Evolutionary conservation across 1,139 yeast genomes (phyloP).

Genomic region (Debaryomycetaceae sp.): DNA sequence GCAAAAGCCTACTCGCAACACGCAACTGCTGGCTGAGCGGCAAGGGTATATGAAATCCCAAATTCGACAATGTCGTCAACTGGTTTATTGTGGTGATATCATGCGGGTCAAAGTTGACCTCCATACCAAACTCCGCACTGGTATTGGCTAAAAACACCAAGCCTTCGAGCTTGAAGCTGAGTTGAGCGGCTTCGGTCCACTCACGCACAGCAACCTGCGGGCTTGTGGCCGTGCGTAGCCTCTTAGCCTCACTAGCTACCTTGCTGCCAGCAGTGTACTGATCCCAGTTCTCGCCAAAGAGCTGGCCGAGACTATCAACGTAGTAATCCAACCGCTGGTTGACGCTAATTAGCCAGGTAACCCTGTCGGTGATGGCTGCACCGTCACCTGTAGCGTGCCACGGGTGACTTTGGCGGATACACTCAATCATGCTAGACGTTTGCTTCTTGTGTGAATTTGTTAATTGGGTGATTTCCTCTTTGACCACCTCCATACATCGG

Average conservation of each 20-base stretch:
- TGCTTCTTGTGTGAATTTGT: not conserved
- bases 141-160: slow-evolving; percentile 31
- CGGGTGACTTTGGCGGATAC: no score
- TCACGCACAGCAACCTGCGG: slow-evolving; percentile 34
- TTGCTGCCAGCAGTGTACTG: slow-evolving; percentile 69
- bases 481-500: slow-evolving; percentile 27
- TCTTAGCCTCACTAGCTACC: slow-evolving; percentile 47
- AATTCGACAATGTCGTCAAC: slow-evolving; percentile 44
- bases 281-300: slow-evolving; percentile 72
- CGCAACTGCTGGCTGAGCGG: slow-evolving; percentile 29
- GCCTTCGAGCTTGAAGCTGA: slow-evolving; percentile 25
- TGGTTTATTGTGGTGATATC: slow-evolving; percentile 47
- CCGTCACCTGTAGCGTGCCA: not conserved
- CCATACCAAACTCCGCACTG: slow-evolving; percentile 14
- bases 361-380: slow-evolving; percentile 10
- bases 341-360: slow-evolving; percentile 21
- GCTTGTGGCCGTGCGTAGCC: slow-evolving; percentile 43
- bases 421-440: not conserved
- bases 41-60: slow-evolving; percentile 59
- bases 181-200: slow-evolving; percentile 39
- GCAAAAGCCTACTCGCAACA: slow-evolving; percentile 47
- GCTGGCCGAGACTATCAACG: slow-evolving; percentile 14
- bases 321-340: slow-evolving; percentile 21
- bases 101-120: slow-evolving; percentile 50
- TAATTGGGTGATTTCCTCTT: slow-evolving; percentile 24